Evolutionary conservation across 2,329 filamentous ascomycete genomes (phyloP), one percentile per base, ranked within the genome.

Genomic region (Talaromyces sp.): DNA sequence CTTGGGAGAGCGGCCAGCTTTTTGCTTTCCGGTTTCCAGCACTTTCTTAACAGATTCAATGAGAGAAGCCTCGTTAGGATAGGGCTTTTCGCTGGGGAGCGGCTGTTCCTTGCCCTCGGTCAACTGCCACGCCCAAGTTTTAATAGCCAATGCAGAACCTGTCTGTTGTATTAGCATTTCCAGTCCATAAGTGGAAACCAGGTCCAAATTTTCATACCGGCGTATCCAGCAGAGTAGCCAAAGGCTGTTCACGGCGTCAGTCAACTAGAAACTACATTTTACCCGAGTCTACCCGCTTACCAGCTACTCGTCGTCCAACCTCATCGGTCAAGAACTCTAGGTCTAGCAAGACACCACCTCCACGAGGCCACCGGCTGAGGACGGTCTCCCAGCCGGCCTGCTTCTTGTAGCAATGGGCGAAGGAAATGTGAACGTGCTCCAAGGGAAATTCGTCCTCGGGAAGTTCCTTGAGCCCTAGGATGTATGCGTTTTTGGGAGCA

Each of bases 101-200:
- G 86, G 84, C 75, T 87, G 81, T 62, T 85, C 85, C 61, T 82
- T 81, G 52, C 87, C 85, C 75, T 93, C 85, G 51, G 84, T 85
- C 65, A 94, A 82, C 77, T 96, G 92, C 85, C 88, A 90, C 10
- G 90, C 86, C 91, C 93, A 96, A 52, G 87, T 86, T 83, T 92
- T 85, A 44, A 96, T 76, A 30, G 89, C 90, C 57, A 93, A 80
- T 8, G 90, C 90, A 47, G 89, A 85, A 36, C 88, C 87, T 71
- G 44, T 50, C 36, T 23, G 52, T 18, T 54, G 28, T 31, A 33
- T 53, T 23, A 53, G 50, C 50, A 31, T 53, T 31, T 53, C 18
- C 44, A 47, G 10, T 47, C 44, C 44, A 4, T 27, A 47, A 16
- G n/a, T 14, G 8, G 3, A 31, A 28, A 33, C 10, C 5, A 12